Base-by-base conservation (phyloP, 2,329 filamentous ascomycete genomes). In the Colletotrichum scovillei region DNA sequence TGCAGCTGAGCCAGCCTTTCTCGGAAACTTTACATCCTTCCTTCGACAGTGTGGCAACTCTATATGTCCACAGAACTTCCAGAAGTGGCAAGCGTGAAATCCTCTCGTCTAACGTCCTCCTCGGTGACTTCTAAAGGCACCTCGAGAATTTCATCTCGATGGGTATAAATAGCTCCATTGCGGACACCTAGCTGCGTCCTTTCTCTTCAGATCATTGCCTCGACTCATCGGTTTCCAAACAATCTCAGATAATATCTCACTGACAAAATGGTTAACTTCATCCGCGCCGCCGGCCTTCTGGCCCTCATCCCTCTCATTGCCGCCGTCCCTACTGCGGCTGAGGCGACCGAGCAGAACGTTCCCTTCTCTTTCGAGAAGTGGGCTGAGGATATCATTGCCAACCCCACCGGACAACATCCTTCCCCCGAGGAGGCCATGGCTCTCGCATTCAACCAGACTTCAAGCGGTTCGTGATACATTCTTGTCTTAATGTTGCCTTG, bases 331-430 rank as follows among this genome's bases (percentile, higher is more conserved):
- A 38, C 68, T 42, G 22, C 42, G 19, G 22, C 42, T 19, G 63
- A 59, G 19, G 30, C 56, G 1, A 64, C n/a, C 26, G 68, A 24
- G 30, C 55, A 42, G 22, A 19, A 9, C 5, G 42, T 60, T 5
- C 55, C 59, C 59, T 72, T 72, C 26, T 72, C 70, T 32, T 72
- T 72, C n/a, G 70, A 64, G 66, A 69, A 52, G 26, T 72, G 70
- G 70, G 70, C 67, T 8, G 70, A 69, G 26, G 66, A 65, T 26
- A 69, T 72, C 38, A 72, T 72, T 19, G 53, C 58, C 38, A 69
- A 64, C 59, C 66, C 70, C 53, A 46, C 55, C 38, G 68, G 63
- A 5, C 38, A 72, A n/a, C 70, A 72, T 9, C 70, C 57, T 7
- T 63, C 65, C 1, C 69, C 65, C 32, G 66, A 60, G 32, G 70